phyloP scores from a whole-genome alignment of 2,329 filamentous ascomycete species.

The Aspergillus tubingensis region DNA sequence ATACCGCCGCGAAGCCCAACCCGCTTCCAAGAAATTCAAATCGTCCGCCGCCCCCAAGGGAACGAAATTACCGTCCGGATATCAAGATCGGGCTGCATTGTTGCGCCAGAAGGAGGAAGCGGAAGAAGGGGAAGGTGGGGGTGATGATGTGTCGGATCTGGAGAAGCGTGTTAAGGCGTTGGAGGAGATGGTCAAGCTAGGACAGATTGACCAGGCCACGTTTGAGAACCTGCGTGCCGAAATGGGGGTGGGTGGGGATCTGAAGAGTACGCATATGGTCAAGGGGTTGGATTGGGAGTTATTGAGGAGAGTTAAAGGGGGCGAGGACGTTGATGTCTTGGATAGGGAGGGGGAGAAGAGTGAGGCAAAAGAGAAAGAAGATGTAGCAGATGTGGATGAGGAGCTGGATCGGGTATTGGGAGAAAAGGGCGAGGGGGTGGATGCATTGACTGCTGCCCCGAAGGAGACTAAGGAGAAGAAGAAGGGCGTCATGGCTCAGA shows the following conservation, averaged over 20 bases:
- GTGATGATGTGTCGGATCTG: slow-evolving; percentile 37
- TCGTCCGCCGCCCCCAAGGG: slow-evolving; percentile 78
- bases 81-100: slow-evolving; percentile 75
- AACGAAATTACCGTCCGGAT: slow-evolving; percentile 74
- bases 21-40: slow-evolving; percentile 71
- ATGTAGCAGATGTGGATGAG: slow-evolving; percentile 61
- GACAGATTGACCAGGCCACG: slow-evolving; percentile 76
- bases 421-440: slow-evolving; percentile 35
- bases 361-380: slow-evolving; percentile 34
- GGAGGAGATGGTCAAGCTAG: slow-evolving; percentile 78
- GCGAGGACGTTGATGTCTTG: slow-evolving; percentile 54
- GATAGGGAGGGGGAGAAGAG: slow-evolving; percentile 23
- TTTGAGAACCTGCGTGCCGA: slow-evolving; percentile 75
- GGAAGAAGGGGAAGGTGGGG: slow-evolving; percentile 38
- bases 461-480: slow-evolving; percentile 51
- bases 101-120: slow-evolving; percentile 59
- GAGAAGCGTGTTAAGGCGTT: slow-evolving; percentile 72
- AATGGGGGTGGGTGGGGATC: slow-evolving; percentile 76
- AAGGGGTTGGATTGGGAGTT: slow-evolving; percentile 90
- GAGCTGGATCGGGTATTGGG: slow-evolving; percentile 53
- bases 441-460: slow-evolving; percentile 26
- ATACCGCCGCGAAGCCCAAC: slow-evolving; percentile 59
- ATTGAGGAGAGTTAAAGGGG: slow-evolving; percentile 46
- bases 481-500: slow-evolving; percentile 55
- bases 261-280: slow-evolving; percentile 79